Percentiles rank a stretch among this genome's conserved stretches.
Conservation (phyloP, 2,329 filamentous ascomycete genomes). For the Westerdykella aurantiaca region DNA sequence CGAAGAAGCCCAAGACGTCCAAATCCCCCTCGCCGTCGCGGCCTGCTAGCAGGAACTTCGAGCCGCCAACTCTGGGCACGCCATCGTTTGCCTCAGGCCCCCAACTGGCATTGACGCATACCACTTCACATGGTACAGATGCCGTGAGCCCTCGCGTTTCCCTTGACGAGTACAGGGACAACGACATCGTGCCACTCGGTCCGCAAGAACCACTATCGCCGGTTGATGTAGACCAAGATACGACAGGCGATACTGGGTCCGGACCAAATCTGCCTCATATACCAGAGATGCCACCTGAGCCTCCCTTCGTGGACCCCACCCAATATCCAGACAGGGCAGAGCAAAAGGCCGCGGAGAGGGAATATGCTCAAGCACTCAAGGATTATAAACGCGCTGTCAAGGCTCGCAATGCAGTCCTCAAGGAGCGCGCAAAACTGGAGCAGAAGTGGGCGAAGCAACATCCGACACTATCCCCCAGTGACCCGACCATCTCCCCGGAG, state of each 20-base stretch:
- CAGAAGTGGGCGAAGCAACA: constrained; percentile 40
- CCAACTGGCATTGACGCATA: constrained; percentile 9
- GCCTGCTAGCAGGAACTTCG: constrained; percentile 5
- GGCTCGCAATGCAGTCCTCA: constrained; percentile 58
- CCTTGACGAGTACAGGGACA: constrained; percentile 42
- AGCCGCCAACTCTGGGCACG: constrained; percentile 4
- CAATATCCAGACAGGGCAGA: constrained; percentile 58
- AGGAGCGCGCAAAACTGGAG: constrained; percentile 56
- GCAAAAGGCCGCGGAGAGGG: constrained; percentile 64
- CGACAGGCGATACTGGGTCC: constrained; percentile 6
- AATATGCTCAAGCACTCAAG: constrained; percentile 58
- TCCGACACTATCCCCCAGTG: neutral
- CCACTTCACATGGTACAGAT: constrained; percentile 8
- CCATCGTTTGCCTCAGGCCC: constrained; percentile 4
- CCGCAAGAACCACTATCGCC: constrained; percentile 17
- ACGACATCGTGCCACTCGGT: constrained; percentile 26
- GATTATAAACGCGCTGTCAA: constrained; percentile 62
- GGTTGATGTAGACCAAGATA: constrained; percentile 7
- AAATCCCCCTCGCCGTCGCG: constrained; percentile 18
- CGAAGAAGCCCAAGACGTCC: constrained; percentile 49
- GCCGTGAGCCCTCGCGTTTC: constrained; percentile 41
- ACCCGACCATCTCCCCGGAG: too few species aligned
- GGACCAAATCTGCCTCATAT: constrained; percentile 41
- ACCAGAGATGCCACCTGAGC: constrained; percentile 50
- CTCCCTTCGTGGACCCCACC: constrained; percentile 52